Base-by-base conservation (phyloP, 2,329 filamentous ascomycete genomes). In the Cytospora piceicola region DNA sequence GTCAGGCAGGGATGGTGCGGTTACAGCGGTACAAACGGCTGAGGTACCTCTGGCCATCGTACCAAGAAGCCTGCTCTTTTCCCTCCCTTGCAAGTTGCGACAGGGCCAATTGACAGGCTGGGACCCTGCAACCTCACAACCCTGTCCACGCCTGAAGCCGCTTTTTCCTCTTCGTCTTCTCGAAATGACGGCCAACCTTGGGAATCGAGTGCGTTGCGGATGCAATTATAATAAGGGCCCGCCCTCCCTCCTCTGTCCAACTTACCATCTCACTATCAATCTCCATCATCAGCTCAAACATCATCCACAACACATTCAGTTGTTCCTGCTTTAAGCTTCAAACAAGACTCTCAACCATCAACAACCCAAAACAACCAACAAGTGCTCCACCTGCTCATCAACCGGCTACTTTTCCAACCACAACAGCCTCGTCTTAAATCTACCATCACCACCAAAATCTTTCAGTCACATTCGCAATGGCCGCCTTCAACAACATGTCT, bases 401-500 rank as follows among this genome's bases (percentile, higher is more conserved):
- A 57, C 53, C 51, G 55, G 52, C 55, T 15, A 12, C 51, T 29
- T 30, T 12, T 30, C 39, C 46, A 49, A 49, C 46, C 46, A 20
- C 58, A 63, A 56, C 65, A 67, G 65, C 61, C 65, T 67, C 54
- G 65, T 27, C 65, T n/a, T n/a, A 36, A 54, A 24, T 34, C 17
- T 32, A 17, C 54, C 30, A 54, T 2, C 42, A 57, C 42, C 36
- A 53, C 36, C 42, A 24, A 39, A 22, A 29, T 14, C 34, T 49
- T 17, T 49, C 52, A 24, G 29, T 59, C 54, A 65, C 39, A 36
- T n/a, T 49, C 59, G 42, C 59, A 68, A 68, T 68, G 66, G 66
- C 63, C 66, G 63, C 63, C 63, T 55, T 56, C 66, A 68, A 52
- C 66, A 68, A 61, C 53, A 68, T 63, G 66, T 57, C 66, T 32